phyloP scores from a whole-genome alignment of 1,284 basidiomycete species.

The Leccinum variabile region DNA sequence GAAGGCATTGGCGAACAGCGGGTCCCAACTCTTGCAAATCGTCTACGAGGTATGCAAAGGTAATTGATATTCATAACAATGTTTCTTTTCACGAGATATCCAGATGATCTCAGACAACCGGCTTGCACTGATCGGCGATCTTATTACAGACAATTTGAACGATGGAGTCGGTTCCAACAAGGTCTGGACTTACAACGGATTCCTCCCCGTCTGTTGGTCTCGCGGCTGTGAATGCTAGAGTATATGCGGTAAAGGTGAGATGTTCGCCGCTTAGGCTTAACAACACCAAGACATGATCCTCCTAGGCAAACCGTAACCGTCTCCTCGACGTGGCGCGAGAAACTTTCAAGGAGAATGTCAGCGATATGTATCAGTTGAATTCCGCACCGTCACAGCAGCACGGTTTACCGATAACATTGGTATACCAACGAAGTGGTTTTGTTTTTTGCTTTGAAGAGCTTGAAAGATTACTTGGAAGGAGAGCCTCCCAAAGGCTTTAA shows the following conservation, averaged over 20 bases:
- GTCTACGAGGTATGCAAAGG: conserved; percentile 51
- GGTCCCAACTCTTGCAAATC: conserved; percentile 60
- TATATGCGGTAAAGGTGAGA: conserved; percentile 79
- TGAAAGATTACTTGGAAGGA: conserved; percentile 59
- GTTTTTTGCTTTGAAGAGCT: conserved; percentile 57
- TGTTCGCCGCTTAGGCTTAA: neutral
- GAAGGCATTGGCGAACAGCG: conserved; percentile 58
- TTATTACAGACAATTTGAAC: conserved; percentile 67
- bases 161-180: conserved; percentile 63
- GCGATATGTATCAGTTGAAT: conserved; percentile 76
- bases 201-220: conserved; percentile 43
- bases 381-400: conserved; percentile 58
- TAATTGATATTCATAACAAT: neutral
- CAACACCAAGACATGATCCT: neutral
- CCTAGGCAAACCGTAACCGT: conserved; percentile 71
- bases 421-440: conserved; percentile 73
- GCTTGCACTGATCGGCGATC: conserved; percentile 58
- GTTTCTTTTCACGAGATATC: neutral
- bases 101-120: conserved; percentile 75
- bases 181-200: conserved; percentile 40
- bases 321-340: conserved; percentile 91
- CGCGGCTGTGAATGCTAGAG: conserved; percentile 65
- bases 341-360: conserved; percentile 90
- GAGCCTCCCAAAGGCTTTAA: conserved; percentile 73
- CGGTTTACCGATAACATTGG: conserved; percentile 59